Evolutionary conservation across 352 stramenopile species (phyloP).

Genomic region (Phytophthora sansomeana): DNA sequence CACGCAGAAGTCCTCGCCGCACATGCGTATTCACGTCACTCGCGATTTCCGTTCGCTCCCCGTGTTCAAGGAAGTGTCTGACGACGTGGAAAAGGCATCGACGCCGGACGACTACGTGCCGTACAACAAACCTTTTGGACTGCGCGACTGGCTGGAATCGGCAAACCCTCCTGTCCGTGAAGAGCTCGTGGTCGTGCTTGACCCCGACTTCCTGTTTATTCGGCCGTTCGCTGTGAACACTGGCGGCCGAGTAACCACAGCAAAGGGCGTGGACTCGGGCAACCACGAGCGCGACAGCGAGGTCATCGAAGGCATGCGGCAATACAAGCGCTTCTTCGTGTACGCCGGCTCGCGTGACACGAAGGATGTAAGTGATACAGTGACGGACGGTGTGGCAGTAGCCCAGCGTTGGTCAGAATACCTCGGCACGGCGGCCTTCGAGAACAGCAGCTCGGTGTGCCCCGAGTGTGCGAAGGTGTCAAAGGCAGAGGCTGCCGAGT

Average conservation of each 20-base stretch:
- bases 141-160: conserved; percentile 74
- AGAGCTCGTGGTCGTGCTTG: conserved; percentile 72
- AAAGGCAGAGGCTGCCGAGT: conserved; percentile 53
- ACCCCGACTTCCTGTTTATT: conserved; percentile 82
- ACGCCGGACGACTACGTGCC: conserved; percentile 54
- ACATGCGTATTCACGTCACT: conserved; percentile 66
- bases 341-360: conserved; percentile 60
- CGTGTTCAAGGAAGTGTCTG: conserved; percentile 29
- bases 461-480: conserved; percentile 57
- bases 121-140: conserved; percentile 79
- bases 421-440: conserved; percentile 42
- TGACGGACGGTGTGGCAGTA: conserved; percentile 54
- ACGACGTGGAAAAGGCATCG: conserved; percentile 30
- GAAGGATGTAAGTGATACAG: conserved; percentile 47
- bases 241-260: conserved; percentile 59
- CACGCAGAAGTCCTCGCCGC: conserved; percentile 42
- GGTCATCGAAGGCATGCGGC: conserved; percentile 75
- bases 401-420: conserved; percentile 64
- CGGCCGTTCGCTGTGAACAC: conserved; percentile 69
- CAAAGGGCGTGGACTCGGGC: conserved; percentile 60
- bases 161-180: conserved; percentile 67
- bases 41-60: conserved; percentile 57
- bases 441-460: conserved; percentile 61
- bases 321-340: conserved; percentile 88
- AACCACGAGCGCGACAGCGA: conserved; percentile 66